phyloP scores from a whole-genome alignment of 345 rosid genomes.

The Capsella bursapastoris region DNA sequence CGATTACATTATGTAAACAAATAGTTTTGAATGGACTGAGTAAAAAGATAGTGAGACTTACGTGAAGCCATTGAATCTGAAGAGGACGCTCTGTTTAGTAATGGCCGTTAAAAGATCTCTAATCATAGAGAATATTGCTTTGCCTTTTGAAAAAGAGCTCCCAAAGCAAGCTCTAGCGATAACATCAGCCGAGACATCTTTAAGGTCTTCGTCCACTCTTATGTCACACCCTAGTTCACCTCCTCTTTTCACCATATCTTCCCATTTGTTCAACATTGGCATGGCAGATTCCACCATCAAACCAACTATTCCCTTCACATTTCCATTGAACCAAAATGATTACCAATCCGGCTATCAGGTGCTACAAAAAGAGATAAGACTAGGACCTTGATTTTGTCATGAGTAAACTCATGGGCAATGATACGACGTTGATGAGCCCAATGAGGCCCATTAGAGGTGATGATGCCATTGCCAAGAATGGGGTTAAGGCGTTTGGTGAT shows the following conservation, averaged over 20 bases:
- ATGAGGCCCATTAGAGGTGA: slow-evolving; percentile 58
- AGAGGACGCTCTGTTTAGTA: slow-evolving; percentile 44
- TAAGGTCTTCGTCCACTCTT: slow-evolving; percentile 53
- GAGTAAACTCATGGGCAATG: slow-evolving; percentile 66
- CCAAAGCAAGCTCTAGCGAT: slow-evolving; percentile 70
- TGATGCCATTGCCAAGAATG: slow-evolving; percentile 65
- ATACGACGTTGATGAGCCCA: slow-evolving; percentile 67
- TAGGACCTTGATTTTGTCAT: slow-evolving; percentile 71
- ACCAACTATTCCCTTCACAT: slow-evolving; percentile 67
- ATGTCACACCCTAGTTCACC: slow-evolving; percentile 48
- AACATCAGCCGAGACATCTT: slow-evolving; percentile 59
- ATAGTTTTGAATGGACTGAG: not conserved
- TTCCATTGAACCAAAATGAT: too few species aligned
- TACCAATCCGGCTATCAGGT: not conserved
- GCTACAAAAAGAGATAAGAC: not conserved
- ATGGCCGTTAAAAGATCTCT: slow-evolving; percentile 55
- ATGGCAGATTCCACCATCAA: slow-evolving; percentile 58
- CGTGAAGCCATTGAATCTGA: slow-evolving; percentile 46
- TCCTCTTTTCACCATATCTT: slow-evolving; percentile 43
- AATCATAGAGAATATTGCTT: slow-evolving; percentile 59
- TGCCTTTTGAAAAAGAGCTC: slow-evolving; percentile 56
- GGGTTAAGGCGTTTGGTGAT: slow-evolving; percentile 58
- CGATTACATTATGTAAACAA: not conserved
- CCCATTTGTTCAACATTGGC: slow-evolving; percentile 62
- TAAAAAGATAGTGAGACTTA: slow-evolving; percentile 10